Base-by-base conservation (phyloP, 1,139 yeast species). In the Candida sanyaensis region DNA sequence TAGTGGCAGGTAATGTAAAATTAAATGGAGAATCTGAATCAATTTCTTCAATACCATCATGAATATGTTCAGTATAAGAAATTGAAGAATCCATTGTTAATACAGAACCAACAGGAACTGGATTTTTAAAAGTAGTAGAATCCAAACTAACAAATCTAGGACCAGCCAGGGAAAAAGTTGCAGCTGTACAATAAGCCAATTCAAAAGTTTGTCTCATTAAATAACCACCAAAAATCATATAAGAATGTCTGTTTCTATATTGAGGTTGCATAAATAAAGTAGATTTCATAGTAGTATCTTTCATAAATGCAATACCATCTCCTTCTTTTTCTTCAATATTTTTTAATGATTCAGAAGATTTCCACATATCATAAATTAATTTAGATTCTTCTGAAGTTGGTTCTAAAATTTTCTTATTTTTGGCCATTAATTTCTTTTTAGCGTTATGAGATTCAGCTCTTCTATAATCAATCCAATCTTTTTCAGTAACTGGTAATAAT, bases 221-320 rank as follows among this genome's bases (percentile, higher is more conserved):
- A 62, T 91, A 91, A 27, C 97, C 97, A 56, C 97, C 97, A 65
- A 91, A 91, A 45, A 91, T 88, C 92, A 91, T 90, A 67, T 87
- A 88, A 9, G 96, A 88, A 63, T 91, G 97, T 64, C 96, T 81
- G 72, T 91, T 91, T 68, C 97, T 81, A 69, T 90, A 91, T 69
- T 91, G 97, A 2, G 97, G 97, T 69, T 91, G 97, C 95, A 91
- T 92, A 68, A 91, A 84, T 57, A 85, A 76, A 6, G 97, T 88
- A 7, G 96, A 87, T 46, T 78, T 73, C 49, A 88, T 78, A 43
- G 68, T 68, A 1, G 97, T 85, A 54, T 88, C 85, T 49, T 80
- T 77, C 96, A 89, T 88, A 59, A 79, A 81, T 42, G 77, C 69
- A 43, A 84, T 65, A 55, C 79, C 77, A 26, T 56, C 56, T 21